phyloP scores from a whole-genome alignment of 495 filamentous ascomycete species.

The Penicillium argentinense region DNA sequence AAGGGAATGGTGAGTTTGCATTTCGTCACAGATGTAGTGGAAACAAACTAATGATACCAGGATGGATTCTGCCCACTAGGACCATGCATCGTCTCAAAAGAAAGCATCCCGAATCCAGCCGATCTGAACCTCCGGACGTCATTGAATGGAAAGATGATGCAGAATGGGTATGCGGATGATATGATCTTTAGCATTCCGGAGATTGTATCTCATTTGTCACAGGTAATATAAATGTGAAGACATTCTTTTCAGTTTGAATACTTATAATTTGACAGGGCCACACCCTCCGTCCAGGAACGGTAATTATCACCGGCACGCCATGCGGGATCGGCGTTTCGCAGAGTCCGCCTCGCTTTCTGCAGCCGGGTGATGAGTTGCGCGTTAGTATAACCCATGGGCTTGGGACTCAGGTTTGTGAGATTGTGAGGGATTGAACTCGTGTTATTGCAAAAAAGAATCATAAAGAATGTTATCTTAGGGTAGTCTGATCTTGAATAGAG shows the following conservation, averaged over 20 bases:
- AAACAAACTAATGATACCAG: not conserved
- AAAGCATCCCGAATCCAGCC: not conserved
- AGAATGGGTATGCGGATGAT: constrained; percentile 53
- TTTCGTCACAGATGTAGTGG: no score
- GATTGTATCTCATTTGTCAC: constrained; percentile 65
- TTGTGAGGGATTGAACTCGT: constrained; percentile 4
- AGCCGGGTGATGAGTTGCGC: constrained; percentile 10
- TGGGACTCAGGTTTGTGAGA: constrained; percentile 9
- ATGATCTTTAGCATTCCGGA: constrained; percentile 69
- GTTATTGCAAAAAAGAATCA: no score
- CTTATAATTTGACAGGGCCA: constrained; percentile 6
- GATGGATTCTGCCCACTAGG: constrained; percentile 24
- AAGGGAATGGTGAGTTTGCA: constrained; percentile 71
- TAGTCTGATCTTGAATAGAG: no score
- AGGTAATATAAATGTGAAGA: constrained; percentile 26
- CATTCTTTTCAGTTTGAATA: not conserved
- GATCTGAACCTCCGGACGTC: constrained; percentile 34
- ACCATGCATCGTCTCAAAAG: constrained; percentile 30
- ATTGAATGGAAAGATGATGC: constrained; percentile 64
- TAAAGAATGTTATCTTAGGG: no score
- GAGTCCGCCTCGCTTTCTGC: constrained; percentile 10
- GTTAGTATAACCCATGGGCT: constrained; percentile 12
- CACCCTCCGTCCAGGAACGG: constrained; percentile 7
- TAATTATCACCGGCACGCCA: constrained; percentile 18
- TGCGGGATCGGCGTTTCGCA: constrained; percentile 20